These are phyloP conservation scores for Ogataea ganodermae DNA, from an alignment of 805 yeast genomes.

Conservation along the genomic window DNA sequence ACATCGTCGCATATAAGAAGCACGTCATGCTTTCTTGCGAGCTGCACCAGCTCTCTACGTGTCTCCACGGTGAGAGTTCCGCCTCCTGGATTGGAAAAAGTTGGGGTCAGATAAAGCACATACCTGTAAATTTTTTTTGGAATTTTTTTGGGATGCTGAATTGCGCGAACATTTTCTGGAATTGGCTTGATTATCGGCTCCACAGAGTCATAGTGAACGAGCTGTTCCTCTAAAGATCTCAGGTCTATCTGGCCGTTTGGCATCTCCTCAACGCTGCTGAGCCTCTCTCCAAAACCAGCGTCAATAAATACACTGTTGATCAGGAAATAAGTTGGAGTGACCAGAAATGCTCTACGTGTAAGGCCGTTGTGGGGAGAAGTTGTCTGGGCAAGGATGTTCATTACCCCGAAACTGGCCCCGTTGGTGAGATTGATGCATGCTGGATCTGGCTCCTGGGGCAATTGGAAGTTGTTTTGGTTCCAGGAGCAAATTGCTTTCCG, in stretches of 20 bases:
- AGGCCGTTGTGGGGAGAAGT: constrained; percentile 60
- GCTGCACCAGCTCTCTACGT: constrained; percentile 51
- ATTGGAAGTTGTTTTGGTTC: constrained; percentile 44
- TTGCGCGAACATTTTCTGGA: constrained; percentile 28
- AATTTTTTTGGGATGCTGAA: constrained; percentile 43
- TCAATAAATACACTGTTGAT: constrained; percentile 75
- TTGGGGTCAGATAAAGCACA: constrained; percentile 75
- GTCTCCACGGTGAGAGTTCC: constrained; percentile 54
- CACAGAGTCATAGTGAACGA: constrained; percentile 43
- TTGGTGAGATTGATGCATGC: constrained; percentile 67
- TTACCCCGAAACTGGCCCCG: constrained; percentile 85
- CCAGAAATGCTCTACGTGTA: constrained; percentile 71
- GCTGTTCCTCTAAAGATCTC: constrained; percentile 45
- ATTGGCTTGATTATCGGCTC: constrained; percentile 27
- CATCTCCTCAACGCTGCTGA: constrained; percentile 67
- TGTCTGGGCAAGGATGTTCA: constrained; percentile 61
- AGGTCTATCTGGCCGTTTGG: constrained; percentile 52
- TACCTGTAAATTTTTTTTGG: constrained; percentile 59
- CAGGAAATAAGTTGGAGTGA: constrained; percentile 79
- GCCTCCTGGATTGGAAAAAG: constrained; percentile 83
- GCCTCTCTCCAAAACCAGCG: constrained; percentile 70
- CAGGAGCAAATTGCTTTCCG: constrained; percentile 58
- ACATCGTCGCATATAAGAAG: constrained; percentile 79
- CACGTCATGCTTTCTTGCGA: constrained; percentile 76
- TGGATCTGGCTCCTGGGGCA: constrained; percentile 45